phyloP scores from a whole-genome alignment of 192 early-diverging fungal species.

The Mortierella hygrophila region DNA sequence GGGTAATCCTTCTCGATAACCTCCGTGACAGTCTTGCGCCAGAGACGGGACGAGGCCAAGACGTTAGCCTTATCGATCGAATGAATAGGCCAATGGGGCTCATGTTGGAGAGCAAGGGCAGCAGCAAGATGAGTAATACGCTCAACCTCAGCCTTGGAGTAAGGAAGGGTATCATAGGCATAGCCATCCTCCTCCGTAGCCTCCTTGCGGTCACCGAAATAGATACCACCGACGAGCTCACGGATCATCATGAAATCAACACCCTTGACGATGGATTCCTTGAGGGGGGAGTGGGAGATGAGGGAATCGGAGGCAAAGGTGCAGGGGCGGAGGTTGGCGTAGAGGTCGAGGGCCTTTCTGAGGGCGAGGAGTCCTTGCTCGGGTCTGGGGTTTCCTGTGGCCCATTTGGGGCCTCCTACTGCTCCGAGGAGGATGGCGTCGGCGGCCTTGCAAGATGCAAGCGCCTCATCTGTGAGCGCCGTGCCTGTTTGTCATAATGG shows the following conservation, averaged over 20 bases:
- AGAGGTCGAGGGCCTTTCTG: conserved; percentile 93
- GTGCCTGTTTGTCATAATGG: conserved; percentile 32
- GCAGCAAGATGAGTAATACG: conserved; percentile 97
- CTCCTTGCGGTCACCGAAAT: conserved; percentile 95
- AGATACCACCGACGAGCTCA: conserved; percentile 97
- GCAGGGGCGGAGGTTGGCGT: conserved; percentile 97
- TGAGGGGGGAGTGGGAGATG: conserved; percentile 88
- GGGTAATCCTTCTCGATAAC: conserved; percentile 93
- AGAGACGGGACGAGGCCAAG: conserved; percentile 95
- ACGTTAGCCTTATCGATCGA: conserved; percentile 99
- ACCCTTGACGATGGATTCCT: conserved; percentile 90
- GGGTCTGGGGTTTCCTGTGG: conserved; percentile 86
- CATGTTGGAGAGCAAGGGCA: conserved; percentile 79
- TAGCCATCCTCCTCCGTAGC: conserved; percentile 73
- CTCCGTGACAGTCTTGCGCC: conserved; percentile 94
- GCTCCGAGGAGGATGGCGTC: conserved; percentile 97
- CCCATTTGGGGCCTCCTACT: conserved; percentile 98
- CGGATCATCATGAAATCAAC: conserved; percentile 94
- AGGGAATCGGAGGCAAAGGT: conserved; percentile 90
- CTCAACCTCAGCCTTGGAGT: conserved; percentile 91
- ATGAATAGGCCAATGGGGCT: conserved; percentile 89
- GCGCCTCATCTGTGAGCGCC: conserved; percentile 87
- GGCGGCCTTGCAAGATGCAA: conserved; percentile 84
- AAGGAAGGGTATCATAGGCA: conserved; percentile 95
- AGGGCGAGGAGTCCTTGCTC: conserved; percentile 95